These are phyloP conservation scores for Micractinium conductrix DNA, from an alignment of 139 green algal species.

Conservation along the genomic window DNA sequence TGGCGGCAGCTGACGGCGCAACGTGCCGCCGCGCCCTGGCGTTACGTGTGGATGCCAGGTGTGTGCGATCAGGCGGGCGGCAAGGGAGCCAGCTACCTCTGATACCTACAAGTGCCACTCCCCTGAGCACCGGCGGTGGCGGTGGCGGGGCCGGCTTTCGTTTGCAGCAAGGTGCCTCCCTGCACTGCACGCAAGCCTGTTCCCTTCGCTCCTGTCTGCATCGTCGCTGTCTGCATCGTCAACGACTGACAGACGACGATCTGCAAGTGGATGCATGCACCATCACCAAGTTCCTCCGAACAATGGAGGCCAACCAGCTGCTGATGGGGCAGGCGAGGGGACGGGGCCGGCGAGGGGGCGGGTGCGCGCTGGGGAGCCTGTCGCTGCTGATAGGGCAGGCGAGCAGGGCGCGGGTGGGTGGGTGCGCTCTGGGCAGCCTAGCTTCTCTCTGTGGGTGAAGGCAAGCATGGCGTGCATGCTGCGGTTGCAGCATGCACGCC, in stretches of 20 bases:
- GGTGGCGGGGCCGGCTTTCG: no score
- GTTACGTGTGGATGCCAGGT: conserved; percentile 10
- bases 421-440: background rate
- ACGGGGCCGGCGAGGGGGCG: background rate
- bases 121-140: no score
- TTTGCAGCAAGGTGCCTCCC: no score
- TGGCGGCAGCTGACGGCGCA: no score
- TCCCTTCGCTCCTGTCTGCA: no score
- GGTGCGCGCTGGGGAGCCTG: background rate
- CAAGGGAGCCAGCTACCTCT: no score
- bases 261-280: background rate
- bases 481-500: background rate
- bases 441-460: background rate
- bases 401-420: background rate
- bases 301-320: background rate
- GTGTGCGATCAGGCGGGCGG: no score
- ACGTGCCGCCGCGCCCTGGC: no score
- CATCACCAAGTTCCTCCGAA: background rate
- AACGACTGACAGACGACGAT: no score
- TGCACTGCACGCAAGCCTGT: no score
- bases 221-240: no score
- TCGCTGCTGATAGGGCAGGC: background rate
- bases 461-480: background rate
- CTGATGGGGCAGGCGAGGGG: background rate
- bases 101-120: no score